A percentile compares a stretch with the other conserved stretches of the same genome.
Conservation (phyloP, 495 filamentous ascomycete species). For the Penicillium robsamsonii region DNA sequence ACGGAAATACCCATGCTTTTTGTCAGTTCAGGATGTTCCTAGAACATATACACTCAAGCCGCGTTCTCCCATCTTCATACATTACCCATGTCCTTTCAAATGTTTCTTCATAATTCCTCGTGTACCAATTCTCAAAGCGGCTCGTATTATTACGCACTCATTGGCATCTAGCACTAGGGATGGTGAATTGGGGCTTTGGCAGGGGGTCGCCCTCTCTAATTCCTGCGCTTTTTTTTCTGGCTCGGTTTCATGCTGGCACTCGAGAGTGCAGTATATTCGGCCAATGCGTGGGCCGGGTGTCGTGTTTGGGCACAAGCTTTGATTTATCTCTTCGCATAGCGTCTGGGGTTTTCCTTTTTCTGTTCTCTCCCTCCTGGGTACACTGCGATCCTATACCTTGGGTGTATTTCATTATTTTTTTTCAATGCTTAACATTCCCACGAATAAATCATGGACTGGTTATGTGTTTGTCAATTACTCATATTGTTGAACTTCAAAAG, state of each 20-base stretch:
- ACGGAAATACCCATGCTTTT: slow-evolving; percentile 39
- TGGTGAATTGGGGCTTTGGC: neutral
- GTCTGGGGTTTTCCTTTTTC: slow-evolving; percentile 35
- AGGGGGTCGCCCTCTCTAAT: neutral
- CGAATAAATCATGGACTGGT: neutral
- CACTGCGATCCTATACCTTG: slow-evolving; percentile 7
- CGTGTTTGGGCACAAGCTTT: slow-evolving; percentile 30
- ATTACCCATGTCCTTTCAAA: slow-evolving; percentile 13
- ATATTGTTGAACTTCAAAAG: neutral
- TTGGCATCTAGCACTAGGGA: neutral
- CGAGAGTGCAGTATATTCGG: slow-evolving; percentile 22
- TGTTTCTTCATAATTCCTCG: neutral
- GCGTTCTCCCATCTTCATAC: slow-evolving; percentile 14
- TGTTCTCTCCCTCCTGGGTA: slow-evolving; percentile 9
- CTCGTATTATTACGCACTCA: slow-evolving; percentile 16
- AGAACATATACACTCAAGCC: slow-evolving; percentile 34
- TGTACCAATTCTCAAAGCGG: neutral
- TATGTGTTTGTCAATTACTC: neutral
- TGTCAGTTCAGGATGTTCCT: slow-evolving; percentile 25
- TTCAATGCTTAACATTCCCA: neutral
- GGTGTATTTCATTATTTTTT: neutral
- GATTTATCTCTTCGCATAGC: slow-evolving; percentile 43
- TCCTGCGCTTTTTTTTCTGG: neutral
- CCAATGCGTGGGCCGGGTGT: neutral
- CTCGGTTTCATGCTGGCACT: slow-evolving; percentile 8